These are phyloP conservation scores for Candida pini DNA, from an alignment of 805 yeast genomes.

Conservation along the genomic window DNA sequence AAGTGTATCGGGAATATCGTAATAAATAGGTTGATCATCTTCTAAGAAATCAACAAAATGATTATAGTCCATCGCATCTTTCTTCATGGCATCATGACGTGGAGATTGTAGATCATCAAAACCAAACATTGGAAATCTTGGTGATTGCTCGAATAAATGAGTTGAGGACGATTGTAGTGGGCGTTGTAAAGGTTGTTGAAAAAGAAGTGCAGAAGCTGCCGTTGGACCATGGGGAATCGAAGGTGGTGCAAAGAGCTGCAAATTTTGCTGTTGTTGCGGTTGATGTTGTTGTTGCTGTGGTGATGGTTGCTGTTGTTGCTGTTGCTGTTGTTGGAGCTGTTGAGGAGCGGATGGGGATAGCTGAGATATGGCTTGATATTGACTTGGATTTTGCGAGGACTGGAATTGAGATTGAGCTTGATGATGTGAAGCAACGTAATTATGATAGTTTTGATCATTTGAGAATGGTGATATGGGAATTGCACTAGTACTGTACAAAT, in stretches of 20 bases:
- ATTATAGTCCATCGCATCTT: conserved; percentile 6
- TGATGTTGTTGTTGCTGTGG: neutral
- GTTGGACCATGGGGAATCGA: no score
- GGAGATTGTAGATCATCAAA: conserved; percentile 3
- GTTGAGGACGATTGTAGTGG: neutral
- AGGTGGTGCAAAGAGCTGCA: neutral
- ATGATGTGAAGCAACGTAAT: no score
- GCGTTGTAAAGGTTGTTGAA: no score
- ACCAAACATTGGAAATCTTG: conserved; percentile 1
- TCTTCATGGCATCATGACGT: conserved; percentile 4
- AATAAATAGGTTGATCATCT: conserved; percentile 5
- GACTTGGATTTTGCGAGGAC: no score
- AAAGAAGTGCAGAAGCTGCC: neutral
- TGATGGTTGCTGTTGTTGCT: neutral
- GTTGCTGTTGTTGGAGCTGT: neutral
- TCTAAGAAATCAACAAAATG: conserved; percentile 7
- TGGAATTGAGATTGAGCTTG: no score
- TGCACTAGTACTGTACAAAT: no score
- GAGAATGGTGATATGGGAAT: no score
- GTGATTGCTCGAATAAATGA: conserved; percentile 1
- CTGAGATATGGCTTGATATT: no score
- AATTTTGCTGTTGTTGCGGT: conserved; percentile 1
- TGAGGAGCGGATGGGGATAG: neutral
- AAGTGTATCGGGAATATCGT: conserved; percentile 25
- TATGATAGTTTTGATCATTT: no score